A percentile compares a stretch with the other conserved stretches of the same genome.
phyloP scores from a whole-genome alignment of 2,329 filamentous ascomycete genomes.

The Coniella lustricola region DNA sequence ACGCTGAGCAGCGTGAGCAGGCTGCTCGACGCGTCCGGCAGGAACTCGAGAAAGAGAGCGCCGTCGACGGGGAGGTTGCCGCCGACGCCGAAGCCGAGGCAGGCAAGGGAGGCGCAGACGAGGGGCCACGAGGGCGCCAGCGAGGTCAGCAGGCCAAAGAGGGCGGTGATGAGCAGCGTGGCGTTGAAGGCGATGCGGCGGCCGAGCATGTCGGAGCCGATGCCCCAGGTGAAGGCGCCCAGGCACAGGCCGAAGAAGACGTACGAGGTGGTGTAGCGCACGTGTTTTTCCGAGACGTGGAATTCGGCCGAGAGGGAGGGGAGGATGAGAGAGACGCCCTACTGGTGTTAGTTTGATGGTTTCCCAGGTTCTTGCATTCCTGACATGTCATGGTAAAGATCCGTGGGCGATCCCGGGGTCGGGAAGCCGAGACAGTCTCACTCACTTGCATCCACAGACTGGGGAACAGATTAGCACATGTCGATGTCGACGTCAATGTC shows the following conservation, averaged over 20 bases:
- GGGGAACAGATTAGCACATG: slow-evolving; percentile 11
- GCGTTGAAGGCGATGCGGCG: slow-evolving; percentile 75
- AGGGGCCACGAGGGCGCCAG: slow-evolving; percentile 61
- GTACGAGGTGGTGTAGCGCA: slow-evolving; percentile 74
- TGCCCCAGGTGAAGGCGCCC: slow-evolving; percentile 74
- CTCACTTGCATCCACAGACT: slow-evolving; percentile 66
- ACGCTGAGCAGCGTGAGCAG: slow-evolving; percentile 74
- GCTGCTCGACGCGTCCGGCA: slow-evolving; percentile 66
- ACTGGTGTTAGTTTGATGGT: neutral
- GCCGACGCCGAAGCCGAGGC: slow-evolving; percentile 61
- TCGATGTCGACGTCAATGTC: neutral
- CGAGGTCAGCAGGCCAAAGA: slow-evolving; percentile 66
- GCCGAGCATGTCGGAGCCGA: slow-evolving; percentile 70
- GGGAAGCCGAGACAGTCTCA: slow-evolving; percentile 19
- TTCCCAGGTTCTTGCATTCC: neutral
- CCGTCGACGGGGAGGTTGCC: slow-evolving; percentile 76
- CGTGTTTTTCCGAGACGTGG: slow-evolving; percentile 58
- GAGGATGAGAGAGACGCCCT: slow-evolving; percentile 71
- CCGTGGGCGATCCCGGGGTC: no score
- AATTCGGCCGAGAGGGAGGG: slow-evolving; percentile 72
- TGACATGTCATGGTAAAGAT: slow-evolving; percentile 8
- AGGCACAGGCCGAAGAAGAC: slow-evolving; percentile 70
- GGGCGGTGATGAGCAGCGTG: slow-evolving; percentile 66
- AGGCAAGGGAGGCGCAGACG: slow-evolving; percentile 53
- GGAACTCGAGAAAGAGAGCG: slow-evolving; percentile 75